These are phyloP conservation scores for Pythium volutum DNA, from an alignment of 352 stramenopile genomes.

Conservation along the genomic window DNA sequence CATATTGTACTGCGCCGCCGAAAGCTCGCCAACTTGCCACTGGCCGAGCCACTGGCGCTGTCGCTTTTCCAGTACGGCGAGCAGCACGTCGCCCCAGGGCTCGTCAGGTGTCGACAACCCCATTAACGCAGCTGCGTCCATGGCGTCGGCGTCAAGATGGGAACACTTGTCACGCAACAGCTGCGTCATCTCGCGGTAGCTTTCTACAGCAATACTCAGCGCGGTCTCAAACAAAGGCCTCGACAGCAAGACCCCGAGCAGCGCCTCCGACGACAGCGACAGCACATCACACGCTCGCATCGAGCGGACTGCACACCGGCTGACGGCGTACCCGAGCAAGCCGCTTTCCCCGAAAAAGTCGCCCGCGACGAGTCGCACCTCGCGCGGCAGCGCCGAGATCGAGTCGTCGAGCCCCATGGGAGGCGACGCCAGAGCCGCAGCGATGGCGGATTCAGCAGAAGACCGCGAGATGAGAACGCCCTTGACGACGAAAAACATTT, in stretches of 20 bases:
- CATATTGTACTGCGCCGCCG: conserved; percentile 9
- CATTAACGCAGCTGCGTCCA: conserved; percentile 14
- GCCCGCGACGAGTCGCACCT: conserved; percentile 43
- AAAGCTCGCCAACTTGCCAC: conserved; percentile 25
- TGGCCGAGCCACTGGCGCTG: conserved; percentile 32
- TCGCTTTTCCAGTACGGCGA: conserved; percentile 29
- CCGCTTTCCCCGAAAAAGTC: conserved; percentile 64
- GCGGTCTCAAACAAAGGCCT: conserved; percentile 33
- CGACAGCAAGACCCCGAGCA: conserved; percentile 46
- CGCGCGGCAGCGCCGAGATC: conserved; percentile 27
- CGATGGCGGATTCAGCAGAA: conserved; percentile 9
- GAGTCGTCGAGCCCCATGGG: not conserved
- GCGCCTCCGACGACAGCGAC: conserved; percentile 42
- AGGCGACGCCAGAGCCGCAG: conserved; percentile 8
- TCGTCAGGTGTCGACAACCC: conserved; percentile 25
- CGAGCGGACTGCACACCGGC: conserved; percentile 29
- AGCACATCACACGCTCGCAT: conserved; percentile 33
- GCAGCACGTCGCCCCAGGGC: conserved; percentile 43
- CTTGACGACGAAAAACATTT: conserved; percentile 74
- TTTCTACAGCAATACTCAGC: conserved; percentile 41
- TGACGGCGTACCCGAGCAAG: conserved; percentile 52
- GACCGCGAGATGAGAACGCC: conserved; percentile 37
- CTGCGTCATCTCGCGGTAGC: conserved; percentile 43
- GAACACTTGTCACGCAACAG: conserved; percentile 15
- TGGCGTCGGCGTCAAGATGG: conserved; percentile 9